Evolutionary conservation across 2,329 filamentous ascomycete genomes (phyloP).

Genomic region (Calonectria multiphialidica): DNA sequence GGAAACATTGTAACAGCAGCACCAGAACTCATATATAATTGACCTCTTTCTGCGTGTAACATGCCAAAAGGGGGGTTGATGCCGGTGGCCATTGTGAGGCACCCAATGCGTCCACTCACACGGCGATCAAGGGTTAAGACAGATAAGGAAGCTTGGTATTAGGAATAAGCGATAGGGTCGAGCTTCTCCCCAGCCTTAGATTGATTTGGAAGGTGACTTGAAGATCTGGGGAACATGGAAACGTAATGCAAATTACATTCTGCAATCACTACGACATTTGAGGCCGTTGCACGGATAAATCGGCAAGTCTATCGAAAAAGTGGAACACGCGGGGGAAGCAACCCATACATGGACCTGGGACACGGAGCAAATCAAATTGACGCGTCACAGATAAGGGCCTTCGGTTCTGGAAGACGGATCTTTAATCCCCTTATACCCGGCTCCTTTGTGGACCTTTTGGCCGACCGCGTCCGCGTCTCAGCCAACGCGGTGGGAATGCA

Average conservation of each 20-base stretch:
- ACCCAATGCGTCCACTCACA: background rate
- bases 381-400: conserved; percentile 5
- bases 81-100: background rate
- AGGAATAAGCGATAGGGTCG: background rate
- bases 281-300: conserved; percentile 25
- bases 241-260: conserved; percentile 24
- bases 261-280: conserved; percentile 1
- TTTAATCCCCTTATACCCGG: background rate
- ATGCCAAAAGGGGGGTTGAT: background rate
- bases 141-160: conserved; percentile 9
- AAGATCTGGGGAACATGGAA: conserved; percentile 12
- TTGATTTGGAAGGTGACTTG: conserved; percentile 22
- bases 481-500: background rate
- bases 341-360: background rate
- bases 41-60: background rate
- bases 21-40: conserved; percentile 7
- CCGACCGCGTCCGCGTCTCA: background rate
- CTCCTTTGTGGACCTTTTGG: background rate
- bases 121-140: background rate
- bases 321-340: conserved; percentile 16
- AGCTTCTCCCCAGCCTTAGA: conserved; percentile 10
- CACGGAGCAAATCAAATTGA: background rate
- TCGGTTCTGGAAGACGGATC: conserved; percentile 1
- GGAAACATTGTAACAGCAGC: background rate
- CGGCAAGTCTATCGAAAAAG: conserved; percentile 25